These are phyloP conservation scores for Curvularia verruculosa DNA, from an alignment of 2,329 filamentous ascomycete genomes.

Conservation along the genomic window DNA sequence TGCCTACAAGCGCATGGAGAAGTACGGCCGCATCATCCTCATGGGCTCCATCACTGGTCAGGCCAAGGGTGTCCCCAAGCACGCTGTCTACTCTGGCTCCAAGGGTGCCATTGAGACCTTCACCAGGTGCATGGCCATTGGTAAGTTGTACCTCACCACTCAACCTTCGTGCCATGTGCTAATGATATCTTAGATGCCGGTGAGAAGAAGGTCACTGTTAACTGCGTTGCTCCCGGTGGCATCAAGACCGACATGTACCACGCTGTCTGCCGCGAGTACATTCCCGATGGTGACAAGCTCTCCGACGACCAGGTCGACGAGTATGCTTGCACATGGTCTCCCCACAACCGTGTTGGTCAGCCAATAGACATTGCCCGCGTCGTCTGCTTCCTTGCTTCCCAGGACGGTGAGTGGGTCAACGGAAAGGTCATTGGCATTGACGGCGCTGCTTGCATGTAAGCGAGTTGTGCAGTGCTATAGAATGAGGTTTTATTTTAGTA, in stretches of 20 bases:
- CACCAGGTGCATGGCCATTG: constrained; percentile 60
- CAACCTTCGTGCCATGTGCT: constrained; percentile 11
- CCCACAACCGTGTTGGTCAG: constrained; percentile 68
- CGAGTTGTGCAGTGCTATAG: constrained; percentile 2
- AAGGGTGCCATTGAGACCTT: constrained; percentile 63
- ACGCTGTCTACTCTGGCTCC: constrained; percentile 60
- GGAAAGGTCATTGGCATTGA: constrained; percentile 61
- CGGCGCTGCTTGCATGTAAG: constrained; percentile 52
- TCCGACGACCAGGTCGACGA: constrained; percentile 65
- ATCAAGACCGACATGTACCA: constrained; percentile 67
- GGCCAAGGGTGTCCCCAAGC: constrained; percentile 62
- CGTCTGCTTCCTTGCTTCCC: constrained; percentile 64
- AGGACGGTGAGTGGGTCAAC: constrained; percentile 64
- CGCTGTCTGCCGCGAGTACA: constrained; percentile 68
- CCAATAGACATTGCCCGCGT: constrained; percentile 72
- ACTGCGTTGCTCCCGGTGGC: constrained; percentile 65
- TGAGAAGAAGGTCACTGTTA: constrained; percentile 63
- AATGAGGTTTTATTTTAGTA: constrained; percentile 6
- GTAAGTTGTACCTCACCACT: constrained; percentile 30
- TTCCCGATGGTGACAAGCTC: constrained; percentile 62
- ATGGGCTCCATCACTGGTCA: constrained; percentile 64
- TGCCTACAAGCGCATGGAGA: constrained; percentile 60
- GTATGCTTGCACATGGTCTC: constrained; percentile 69
- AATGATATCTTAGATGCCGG: constrained; percentile 50
- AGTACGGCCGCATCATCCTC: constrained; percentile 60